Evolutionary conservation across 371 early-diverging fungal species (phyloP), one percentile per base, ranked within the genome.

Genomic region (Rhizopus arrhizus): DNA sequence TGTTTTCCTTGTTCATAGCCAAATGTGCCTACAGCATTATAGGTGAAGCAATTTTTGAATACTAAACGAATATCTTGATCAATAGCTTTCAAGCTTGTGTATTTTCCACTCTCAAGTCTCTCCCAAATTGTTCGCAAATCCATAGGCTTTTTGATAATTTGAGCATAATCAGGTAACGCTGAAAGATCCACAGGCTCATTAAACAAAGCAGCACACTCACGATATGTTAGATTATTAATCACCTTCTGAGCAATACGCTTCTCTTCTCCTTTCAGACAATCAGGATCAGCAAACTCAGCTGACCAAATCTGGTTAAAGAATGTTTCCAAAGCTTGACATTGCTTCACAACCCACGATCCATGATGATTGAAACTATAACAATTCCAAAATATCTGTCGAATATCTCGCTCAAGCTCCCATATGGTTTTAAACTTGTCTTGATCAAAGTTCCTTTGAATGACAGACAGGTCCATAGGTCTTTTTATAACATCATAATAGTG

Each of bases 381-480:
- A 78, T 99, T 99, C 71, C 76, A 75, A 47, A 98, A 80, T 48
- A 95, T 84, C 38, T 88, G 78, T 32, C 80, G 73, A 2, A 89
- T 70, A 61, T 89, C 89, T 0, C 69, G 70, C 42, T 83, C 83
- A 61, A 89, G 83, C 1, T 77, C 74, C 53, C 79, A 73, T 8
- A 84, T 65, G 0, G 64, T 69, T 1, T 69, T 15, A 46, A 88
- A 89, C 45, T 62, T 50, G 38, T 65, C 70, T 1, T 60, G 36
- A 8, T 94, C 92, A 5, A 98, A 68, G 41, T 90, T 93, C 35
- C 77, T 79, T 54, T 85, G 84, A 38, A 99, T 88, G 0, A 98
- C 94, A 15, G 85, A 80, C 33, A 98, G 57, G 65, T 99, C 99
- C 99, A 99, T 99, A 4, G 99, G 99, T 50, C 88, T 61, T 50